These are phyloP conservation scores for Gautieria morchelliformis DNA, from an alignment of 768 basidiomycete genomes.

Conservation along the genomic window DNA sequence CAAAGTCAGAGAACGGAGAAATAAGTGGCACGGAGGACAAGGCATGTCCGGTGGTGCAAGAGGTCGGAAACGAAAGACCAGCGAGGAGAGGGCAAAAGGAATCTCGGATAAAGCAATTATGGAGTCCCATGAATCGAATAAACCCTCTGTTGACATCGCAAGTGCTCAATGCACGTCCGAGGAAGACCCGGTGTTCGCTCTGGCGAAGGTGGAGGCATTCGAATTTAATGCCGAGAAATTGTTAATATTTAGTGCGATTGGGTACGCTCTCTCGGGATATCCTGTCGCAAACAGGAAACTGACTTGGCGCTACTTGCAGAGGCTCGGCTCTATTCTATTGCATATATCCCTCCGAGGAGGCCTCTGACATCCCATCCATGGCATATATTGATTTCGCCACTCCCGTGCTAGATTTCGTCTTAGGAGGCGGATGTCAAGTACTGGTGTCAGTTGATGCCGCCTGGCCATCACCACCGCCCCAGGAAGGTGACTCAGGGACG, in stretches of 20 bases:
- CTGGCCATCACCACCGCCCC: constrained; percentile 18
- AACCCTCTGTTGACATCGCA: constrained; percentile 9
- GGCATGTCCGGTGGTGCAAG: constrained; percentile 12
- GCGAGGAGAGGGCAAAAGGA: constrained; percentile 18
- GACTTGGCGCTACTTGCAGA: constrained; percentile 25
- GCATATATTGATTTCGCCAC: constrained; percentile 39
- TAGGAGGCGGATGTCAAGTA: constrained; percentile 23
- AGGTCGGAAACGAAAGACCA: constrained; percentile 12
- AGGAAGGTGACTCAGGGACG: constrained; percentile 8
- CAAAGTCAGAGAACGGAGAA: constrained; percentile 25
- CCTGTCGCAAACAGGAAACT: neutral
- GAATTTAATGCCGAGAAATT: constrained; percentile 26
- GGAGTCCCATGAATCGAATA: constrained; percentile 4
- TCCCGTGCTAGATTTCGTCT: constrained; percentile 53
- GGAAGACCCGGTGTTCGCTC: constrained; percentile 34
- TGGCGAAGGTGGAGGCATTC: constrained; percentile 46
- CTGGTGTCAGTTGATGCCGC: constrained; percentile 40
- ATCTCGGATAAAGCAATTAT: constrained; percentile 7
- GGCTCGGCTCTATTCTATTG: constrained; percentile 58
- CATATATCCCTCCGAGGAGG: constrained; percentile 21
- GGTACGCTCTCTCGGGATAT: constrained; percentile 37
- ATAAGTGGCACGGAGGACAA: constrained; percentile 16
- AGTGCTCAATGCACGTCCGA: neutral
- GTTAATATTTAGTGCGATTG: constrained; percentile 61
- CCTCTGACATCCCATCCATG: constrained; percentile 18